A percentile compares a stretch with the other conserved stretches of the same genome.
Evolutionary conservation across 1,284 basidiomycete species (phyloP).

Genomic region (Cryptococcus sp.): DNA sequence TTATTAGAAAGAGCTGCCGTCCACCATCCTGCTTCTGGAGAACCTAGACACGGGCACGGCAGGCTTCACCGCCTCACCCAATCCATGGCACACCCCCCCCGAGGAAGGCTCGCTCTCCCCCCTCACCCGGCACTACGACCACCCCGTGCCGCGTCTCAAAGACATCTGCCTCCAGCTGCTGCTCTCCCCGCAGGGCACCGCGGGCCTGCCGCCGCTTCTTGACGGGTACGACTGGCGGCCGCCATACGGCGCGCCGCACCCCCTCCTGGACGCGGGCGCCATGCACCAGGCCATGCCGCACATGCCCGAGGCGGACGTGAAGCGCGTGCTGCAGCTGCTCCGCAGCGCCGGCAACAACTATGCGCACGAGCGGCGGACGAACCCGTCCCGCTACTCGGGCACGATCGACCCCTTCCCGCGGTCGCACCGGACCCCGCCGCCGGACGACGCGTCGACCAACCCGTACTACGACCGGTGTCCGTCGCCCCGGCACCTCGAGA

Average conservation of each 20-base stretch:
- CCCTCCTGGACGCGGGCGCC: slow-evolving; percentile 31
- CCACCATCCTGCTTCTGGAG: slow-evolving; percentile 40
- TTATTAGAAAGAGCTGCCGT: slow-evolving; percentile 40
- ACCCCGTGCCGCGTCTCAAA: slow-evolving; percentile 27
- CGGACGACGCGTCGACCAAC: slow-evolving; percentile 45
- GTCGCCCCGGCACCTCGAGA: slow-evolving; percentile 36
- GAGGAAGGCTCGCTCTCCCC: slow-evolving; percentile 15
- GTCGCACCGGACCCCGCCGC: slow-evolving; percentile 17
- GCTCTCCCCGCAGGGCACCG: slow-evolving; percentile 35
- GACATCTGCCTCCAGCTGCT: slow-evolving; percentile 38
- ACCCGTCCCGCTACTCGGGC: not conserved
- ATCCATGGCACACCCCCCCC: slow-evolving; percentile 18
- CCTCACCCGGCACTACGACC: slow-evolving; percentile 15
- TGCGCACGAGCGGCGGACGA: not conserved
- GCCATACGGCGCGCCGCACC: slow-evolving; percentile 22
- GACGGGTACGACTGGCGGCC: slow-evolving; percentile 38
- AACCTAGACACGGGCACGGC: slow-evolving; percentile 10
- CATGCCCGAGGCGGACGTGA: slow-evolving; percentile 16
- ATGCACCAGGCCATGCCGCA: slow-evolving; percentile 28
- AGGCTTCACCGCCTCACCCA: slow-evolving; percentile 27
- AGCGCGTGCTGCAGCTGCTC: slow-evolving; percentile 29
- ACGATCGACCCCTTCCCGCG: slow-evolving; percentile 29
- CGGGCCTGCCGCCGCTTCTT: slow-evolving; percentile 40
- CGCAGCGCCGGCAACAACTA: slow-evolving; percentile 19
- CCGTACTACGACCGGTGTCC: slow-evolving; percentile 46